Base-by-base conservation (phyloP, 352 stramenopile genomes). In the Phytophthora tubulina region DNA sequence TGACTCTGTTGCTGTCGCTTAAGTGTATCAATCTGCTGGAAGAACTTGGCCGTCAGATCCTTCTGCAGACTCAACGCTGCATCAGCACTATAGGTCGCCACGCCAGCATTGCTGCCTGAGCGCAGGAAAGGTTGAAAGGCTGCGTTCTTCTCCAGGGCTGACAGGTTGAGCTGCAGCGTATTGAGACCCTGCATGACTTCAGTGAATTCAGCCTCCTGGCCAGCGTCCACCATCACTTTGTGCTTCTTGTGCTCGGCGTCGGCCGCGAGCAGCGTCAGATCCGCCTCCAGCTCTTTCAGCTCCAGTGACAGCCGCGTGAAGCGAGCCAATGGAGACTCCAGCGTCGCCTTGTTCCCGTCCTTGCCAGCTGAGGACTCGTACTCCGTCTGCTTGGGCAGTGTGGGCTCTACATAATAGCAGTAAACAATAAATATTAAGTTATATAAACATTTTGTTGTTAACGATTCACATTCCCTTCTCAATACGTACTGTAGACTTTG, bases 401-500 rank as follows among this genome's bases (percentile, higher is more conserved):
- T 54, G 2, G 85, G 85, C 45, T 90, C 85, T 93, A 54, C 36
- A 51, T 21, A 63, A 63, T 48, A 54, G 33, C 3, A 27, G 21
- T 27, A 27, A 50, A 68, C 50, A 58, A 53, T 38, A 10, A 46
- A 62, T 15, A n/a, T 44, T 41, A 48, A 56, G 32, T 54, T 50
- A 49, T 32, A 1, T 46, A 30, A 56, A 50, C 44, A 57, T 8
- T 45, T 15, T 27, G 21, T 27, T 27, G 21, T 27, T 27, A 21
- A 21, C 21, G 21, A 27, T 27, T 27, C 21, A 27, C 21, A 27
- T 27, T 27, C 21, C 21, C 21, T 27, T 27, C 21, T 27, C 21
- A 27, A 2, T 27, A 80, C 74, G 67, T 51, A 94, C 86, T 92
- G 76, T 94, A 94, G 39, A 94, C 76, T 79, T 92, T 94, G 72